Evolutionary conservation across 1,139 yeast genomes (phyloP), one percentile per base, ranked within the genome.

Genomic region (Nakaseomyces delphensis): DNA sequence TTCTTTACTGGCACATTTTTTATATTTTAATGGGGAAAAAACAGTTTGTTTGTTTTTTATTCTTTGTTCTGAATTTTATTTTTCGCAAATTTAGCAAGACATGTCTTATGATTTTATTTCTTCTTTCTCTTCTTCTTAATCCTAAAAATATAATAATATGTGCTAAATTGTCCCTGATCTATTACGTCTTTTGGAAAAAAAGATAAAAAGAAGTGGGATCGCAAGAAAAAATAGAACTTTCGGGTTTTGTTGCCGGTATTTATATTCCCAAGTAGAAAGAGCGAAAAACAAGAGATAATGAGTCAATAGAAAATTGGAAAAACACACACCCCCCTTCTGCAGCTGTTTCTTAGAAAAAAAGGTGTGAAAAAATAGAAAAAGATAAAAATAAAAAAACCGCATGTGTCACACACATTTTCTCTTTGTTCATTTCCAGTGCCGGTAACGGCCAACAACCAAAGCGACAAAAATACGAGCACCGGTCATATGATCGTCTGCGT

Each of bases 11-110:
- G n/a, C 14, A 27, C 29, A 27, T 27, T 27, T 23, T 23, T 10
- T 23, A 10, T 23, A 7, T 23, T 23, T 23, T 23, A 23, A 7
- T 7, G 10, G 25, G 25, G 25, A 23, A 23, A 23, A 23, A 23
- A 23, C 10, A 23, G 10, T 23, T n/a, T n/a, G n/a, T n/a, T 21
- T 21, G 24, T 21, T 21, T 21, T 21, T 21, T 21, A 21, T 21
- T 21, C 24, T n/a, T n/a, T 21, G 24, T 21, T 21, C 24, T 21
- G 7, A 21, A 21, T 21, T 21, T 8, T 21, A 21, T 8, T 21
- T 8, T 8, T 21, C 24, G 24, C n/a, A 25, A 28, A 28, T 28
- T 28, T 28, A 28, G 31, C 31, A 28, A 28, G 31, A 28, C 31
- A 28, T n/a, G n/a, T n/a, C n/a, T n/a, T n/a, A n/a, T n/a, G n/a